Evolutionary conservation across 306 rosid genomes (phyloP).

Genomic region (Quercus agrifolia): DNA sequence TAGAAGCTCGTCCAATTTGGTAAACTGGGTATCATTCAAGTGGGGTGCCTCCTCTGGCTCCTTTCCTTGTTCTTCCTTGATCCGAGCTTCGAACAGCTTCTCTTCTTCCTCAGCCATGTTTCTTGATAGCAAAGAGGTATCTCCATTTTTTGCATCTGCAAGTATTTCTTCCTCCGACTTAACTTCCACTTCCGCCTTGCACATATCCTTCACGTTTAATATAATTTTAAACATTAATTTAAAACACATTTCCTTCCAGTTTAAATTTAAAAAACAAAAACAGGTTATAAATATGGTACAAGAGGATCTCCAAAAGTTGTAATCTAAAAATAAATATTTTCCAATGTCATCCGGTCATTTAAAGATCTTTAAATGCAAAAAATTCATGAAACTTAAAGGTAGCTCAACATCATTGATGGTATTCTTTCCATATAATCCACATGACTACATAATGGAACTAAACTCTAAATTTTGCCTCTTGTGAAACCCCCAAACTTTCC

Average conservation of each 20-base stretch:
- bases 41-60: slow-evolving; percentile 27
- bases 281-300: background rate
- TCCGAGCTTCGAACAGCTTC: slow-evolving; percentile 52
- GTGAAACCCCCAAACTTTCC: too few species aligned
- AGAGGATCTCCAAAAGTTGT: background rate
- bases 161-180: slow-evolving; percentile 37
- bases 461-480: too few species aligned
- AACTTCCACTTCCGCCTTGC: slow-evolving; percentile 35
- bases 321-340: too few species aligned
- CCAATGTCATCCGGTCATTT: too few species aligned
- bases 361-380: too few species aligned
- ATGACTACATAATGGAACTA: too few species aligned
- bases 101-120: slow-evolving; percentile 60
- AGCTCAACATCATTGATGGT: too few species aligned
- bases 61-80: slow-evolving; percentile 19
- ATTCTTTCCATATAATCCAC: too few species aligned
- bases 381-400: too few species aligned
- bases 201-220: slow-evolving; percentile 37
- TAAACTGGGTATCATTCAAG: slow-evolving; percentile 61
- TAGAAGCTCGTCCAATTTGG: slow-evolving; percentile 87
- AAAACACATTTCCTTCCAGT: background rate
- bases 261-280: background rate
- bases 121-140: slow-evolving; percentile 32
- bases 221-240: background rate
- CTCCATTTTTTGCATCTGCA: slow-evolving; percentile 37